phyloP scores from a whole-genome alignment of 108 stramenopile species.

The Aurantiochytrium sp. region DNA sequence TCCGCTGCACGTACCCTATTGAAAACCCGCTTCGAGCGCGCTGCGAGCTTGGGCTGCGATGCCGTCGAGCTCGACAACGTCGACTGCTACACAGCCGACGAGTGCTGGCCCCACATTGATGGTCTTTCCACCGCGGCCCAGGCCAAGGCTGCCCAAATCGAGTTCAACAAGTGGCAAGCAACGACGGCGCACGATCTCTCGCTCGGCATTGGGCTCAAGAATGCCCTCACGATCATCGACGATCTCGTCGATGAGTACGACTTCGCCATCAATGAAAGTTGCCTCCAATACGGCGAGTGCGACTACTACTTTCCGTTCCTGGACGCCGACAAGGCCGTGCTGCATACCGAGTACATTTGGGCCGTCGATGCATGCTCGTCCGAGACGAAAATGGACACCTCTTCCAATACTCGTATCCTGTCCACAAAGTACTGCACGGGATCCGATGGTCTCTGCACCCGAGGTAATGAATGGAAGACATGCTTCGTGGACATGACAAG shows the following conservation, averaged over 20 bases:
- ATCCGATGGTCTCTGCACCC: neutral
- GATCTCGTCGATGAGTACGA: constrained; percentile 19
- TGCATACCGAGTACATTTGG: neutral
- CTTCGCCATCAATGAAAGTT: constrained; percentile 28
- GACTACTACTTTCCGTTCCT: neutral
- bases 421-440: neutral
- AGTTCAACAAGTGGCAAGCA: constrained; percentile 18
- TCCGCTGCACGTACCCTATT: neutral
- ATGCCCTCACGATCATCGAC: neutral
- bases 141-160: constrained; percentile 17
- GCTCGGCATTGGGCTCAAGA: constrained; percentile 19
- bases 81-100: neutral
- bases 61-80: neutral
- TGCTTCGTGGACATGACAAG: neutral
- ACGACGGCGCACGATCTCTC: neutral
- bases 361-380: neutral
- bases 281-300: constrained; percentile 22
- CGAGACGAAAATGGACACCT: neutral
- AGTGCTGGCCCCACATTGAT: neutral
- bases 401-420: neutral
- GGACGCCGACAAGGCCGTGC: neutral
- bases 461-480: neutral
- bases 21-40: neutral
- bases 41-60: neutral
- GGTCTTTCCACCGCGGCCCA: neutral